These are phyloP conservation scores for Acacia crassicarpa DNA, from an alignment of 306 rosid genomes.

Conservation along the genomic window DNA sequence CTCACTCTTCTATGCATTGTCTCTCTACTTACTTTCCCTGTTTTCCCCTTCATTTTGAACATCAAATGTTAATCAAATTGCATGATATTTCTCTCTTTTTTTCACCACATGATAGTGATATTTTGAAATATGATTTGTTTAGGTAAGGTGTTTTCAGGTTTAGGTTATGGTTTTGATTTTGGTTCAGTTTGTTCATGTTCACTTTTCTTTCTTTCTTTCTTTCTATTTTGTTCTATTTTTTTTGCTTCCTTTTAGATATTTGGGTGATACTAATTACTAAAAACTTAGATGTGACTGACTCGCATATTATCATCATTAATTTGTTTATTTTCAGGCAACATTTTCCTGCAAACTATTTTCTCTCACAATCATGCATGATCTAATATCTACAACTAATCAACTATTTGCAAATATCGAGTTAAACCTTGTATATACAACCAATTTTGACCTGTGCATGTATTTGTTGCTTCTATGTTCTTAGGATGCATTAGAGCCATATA, in stretches of 20 bases:
- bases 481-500: constrained; percentile 94
- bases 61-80: neutral
- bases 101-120: neutral
- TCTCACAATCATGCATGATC: neutral
- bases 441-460: neutral
- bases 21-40: neutral
- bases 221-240: neutral
- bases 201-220: neutral
- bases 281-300: neutral
- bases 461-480: constrained; percentile 35
- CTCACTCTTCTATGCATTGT: neutral
- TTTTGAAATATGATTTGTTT: neutral
- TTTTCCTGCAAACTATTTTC: neutral
- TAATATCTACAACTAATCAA: neutral
- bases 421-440: neutral
- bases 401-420: neutral
- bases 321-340: neutral
- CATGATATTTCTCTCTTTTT: neutral
- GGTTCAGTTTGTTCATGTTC: neutral
- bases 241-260: neutral
- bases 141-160: neutral
- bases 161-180: neutral
- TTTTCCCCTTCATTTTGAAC: neutral
- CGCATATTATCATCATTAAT: neutral
- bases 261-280: neutral